Evolutionary conservation across 169 alveolate genomes (phyloP).

Genomic region (Cryptosporidium baileyi): DNA sequence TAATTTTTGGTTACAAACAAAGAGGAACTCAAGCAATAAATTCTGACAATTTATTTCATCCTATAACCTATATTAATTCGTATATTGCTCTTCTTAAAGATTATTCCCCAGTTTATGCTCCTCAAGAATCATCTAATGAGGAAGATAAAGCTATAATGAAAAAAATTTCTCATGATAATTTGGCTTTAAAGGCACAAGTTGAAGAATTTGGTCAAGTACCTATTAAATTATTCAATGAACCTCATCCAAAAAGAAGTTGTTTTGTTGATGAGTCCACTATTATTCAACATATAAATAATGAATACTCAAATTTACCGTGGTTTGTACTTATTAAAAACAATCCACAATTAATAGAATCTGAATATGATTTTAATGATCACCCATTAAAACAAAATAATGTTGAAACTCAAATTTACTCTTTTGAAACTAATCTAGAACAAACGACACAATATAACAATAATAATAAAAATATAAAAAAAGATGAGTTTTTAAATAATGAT

Average conservation of each 20-base stretch:
- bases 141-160: neutral
- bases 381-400: no score
- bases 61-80: constrained; percentile 85
- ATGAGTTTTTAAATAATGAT: no score
- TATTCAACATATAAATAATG: neutral
- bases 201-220: constrained; percentile 92
- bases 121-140: constrained; percentile 65
- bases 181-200: constrained; percentile 83
- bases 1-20: constrained; percentile 94
- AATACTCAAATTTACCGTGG: constrained; percentile 46
- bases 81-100: constrained; percentile 5
- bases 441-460: no score
- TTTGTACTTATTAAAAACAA: constrained; percentile 24
- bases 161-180: constrained; percentile 69
- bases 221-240: constrained; percentile 81
- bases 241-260: constrained; percentile 78
- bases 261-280: neutral
- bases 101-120: constrained; percentile 49
- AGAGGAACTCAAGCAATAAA: constrained; percentile 83
- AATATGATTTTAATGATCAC: neutral
- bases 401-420: no score
- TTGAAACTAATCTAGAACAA: no score
- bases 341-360: constrained; percentile 28
- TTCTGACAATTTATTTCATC: constrained; percentile 85
- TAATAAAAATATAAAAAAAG: no score